Conservation (phyloP, 2,329 filamentous ascomycete species). For the Knoxdaviesia capensis region DNA sequence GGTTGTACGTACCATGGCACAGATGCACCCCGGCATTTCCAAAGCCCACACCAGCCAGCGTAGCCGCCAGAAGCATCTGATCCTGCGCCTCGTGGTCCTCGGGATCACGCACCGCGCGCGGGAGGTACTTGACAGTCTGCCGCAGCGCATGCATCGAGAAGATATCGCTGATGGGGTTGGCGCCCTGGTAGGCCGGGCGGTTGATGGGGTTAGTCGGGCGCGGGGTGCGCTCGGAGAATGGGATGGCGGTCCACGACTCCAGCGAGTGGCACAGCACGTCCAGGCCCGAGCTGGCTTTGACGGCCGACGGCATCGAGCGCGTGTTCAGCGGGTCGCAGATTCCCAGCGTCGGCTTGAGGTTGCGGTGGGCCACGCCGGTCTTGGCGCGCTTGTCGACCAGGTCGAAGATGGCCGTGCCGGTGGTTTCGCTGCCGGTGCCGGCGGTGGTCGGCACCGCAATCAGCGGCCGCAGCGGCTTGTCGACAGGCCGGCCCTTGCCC, state of each 20-base stretch:
- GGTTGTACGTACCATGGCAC: constrained; percentile 30
- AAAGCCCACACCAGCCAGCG: constrained; percentile 86
- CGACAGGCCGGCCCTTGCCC: constrained; percentile 59
- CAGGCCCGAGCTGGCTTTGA: constrained; percentile 77
- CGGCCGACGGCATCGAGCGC: constrained; percentile 82
- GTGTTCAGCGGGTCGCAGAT: constrained; percentile 81
- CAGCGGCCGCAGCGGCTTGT: constrained; percentile 43
- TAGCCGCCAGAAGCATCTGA: constrained; percentile 89
- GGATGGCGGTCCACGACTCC: constrained; percentile 95
- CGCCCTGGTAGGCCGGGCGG: constrained; percentile 85
- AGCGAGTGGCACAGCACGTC: constrained; percentile 91
- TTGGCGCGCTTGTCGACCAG: constrained; percentile 78
- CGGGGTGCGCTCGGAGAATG: constrained; percentile 69
- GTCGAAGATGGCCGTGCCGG: constrained; percentile 95
- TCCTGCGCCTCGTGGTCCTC: constrained; percentile 85
- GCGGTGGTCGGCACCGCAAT: constrained; percentile 63
- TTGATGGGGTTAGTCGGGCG: constrained; percentile 77
- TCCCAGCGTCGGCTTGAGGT: constrained; percentile 84
- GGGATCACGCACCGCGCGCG: constrained; percentile 66
- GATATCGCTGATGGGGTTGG: constrained; percentile 94
- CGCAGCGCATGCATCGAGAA: constrained; percentile 77
- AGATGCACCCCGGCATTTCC: constrained; percentile 92
- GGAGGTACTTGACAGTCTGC: constrained; percentile 78
- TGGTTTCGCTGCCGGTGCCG: constrained; percentile 85
- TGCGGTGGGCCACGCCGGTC: constrained; percentile 87